Evolutionary conservation across 2,329 filamentous ascomycete species (phyloP).

Genomic region (Phoma sp.): DNA sequence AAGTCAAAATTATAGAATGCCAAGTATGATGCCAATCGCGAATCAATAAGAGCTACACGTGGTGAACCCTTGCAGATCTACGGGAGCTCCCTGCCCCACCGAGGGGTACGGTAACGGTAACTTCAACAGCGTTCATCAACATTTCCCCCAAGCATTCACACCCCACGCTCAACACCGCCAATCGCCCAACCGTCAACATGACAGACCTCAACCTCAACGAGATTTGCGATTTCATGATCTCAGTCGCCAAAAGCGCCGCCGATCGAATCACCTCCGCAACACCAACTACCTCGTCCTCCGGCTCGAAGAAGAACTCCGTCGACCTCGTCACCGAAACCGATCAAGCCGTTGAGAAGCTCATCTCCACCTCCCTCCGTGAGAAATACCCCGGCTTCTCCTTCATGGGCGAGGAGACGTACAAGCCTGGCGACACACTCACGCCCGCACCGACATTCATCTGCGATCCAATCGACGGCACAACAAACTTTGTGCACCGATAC

Average conservation of each 20-base stretch:
- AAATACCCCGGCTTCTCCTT: constrained; percentile 63
- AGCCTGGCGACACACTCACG: constrained; percentile 69
- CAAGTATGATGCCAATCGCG: too few species aligned
- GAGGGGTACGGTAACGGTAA: constrained; percentile 15
- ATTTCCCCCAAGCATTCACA: background rate
- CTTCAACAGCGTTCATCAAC: constrained; percentile 1
- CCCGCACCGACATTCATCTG: constrained; percentile 77
- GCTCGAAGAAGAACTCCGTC: constrained; percentile 62
- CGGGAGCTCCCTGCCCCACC: constrained; percentile 13
- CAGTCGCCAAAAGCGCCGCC: constrained; percentile 55
- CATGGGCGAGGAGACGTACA: constrained; percentile 67
- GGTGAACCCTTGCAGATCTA: constrained; percentile 15
- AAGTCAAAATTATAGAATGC: background rate
- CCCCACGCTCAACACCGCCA: background rate
- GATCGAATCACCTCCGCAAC: constrained; percentile 56
- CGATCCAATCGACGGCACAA: constrained; percentile 83
- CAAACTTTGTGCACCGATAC: constrained; percentile 81
- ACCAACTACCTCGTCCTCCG: constrained; percentile 51
- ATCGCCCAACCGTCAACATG: constrained; percentile 30
- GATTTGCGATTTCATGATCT: constrained; percentile 58
- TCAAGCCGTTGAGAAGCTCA: constrained; percentile 65
- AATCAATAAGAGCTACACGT: too few species aligned
- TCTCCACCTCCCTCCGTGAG: constrained; percentile 58
- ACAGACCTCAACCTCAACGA: constrained; percentile 53
- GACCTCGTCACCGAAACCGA: constrained; percentile 71